These are phyloP conservation scores for Chaetomium sp. DNA, from an alignment of 2,329 filamentous ascomycete species.

Conservation along the genomic window DNA sequence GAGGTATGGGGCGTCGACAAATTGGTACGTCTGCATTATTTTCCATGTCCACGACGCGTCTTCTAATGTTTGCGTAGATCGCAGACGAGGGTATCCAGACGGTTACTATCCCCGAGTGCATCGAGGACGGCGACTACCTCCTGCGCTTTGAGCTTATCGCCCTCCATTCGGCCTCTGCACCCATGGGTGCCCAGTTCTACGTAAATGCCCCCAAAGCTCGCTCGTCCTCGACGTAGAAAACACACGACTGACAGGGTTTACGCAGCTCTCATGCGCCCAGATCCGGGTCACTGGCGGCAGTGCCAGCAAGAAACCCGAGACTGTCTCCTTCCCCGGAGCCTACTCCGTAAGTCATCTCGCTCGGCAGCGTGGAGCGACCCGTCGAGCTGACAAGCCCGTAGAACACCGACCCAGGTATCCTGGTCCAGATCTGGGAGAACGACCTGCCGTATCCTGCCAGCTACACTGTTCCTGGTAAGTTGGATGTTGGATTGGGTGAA, in stretches of 20 bases:
- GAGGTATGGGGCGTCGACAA: neutral
- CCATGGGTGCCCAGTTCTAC: neutral
- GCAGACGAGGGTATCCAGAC: neutral
- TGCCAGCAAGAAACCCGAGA: neutral
- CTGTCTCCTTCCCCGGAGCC: neutral
- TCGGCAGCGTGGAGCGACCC: no score
- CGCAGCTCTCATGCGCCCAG: neutral
- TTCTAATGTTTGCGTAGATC: neutral
- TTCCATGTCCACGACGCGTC: neutral
- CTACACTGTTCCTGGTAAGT: neutral
- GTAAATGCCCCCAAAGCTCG: neutral
- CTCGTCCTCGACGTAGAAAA: neutral
- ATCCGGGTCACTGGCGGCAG: neutral
- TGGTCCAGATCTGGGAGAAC: neutral
- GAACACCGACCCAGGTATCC: neutral
- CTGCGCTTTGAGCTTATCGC: slow-evolving; percentile 4
- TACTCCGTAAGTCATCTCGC: neutral
- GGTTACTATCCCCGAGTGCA: neutral
- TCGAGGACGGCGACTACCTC: slow-evolving; percentile 4
- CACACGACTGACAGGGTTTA: neutral
- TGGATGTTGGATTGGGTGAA: neutral
- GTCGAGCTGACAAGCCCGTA: neutral
- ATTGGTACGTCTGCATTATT: neutral
- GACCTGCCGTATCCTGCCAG: neutral
- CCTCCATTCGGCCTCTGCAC: neutral